These are phyloP conservation scores for Cucumis cinereus DNA, from an alignment of 306 rosid species.

Conservation along the genomic window DNA sequence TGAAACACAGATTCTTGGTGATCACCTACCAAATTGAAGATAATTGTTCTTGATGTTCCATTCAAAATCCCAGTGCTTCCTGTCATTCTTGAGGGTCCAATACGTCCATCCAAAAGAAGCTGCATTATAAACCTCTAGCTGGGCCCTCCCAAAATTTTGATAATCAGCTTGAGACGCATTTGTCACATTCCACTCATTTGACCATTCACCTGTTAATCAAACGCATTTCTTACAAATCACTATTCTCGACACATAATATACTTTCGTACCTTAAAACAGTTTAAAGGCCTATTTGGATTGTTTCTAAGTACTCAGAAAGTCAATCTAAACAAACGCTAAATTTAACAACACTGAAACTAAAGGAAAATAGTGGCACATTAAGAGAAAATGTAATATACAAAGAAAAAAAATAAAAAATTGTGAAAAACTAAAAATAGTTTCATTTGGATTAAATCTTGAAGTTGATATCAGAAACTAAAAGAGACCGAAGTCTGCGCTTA, in stretches of 20 bases:
- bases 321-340: not conserved
- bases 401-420: not conserved
- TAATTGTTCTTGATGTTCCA: slow-evolving; percentile 64
- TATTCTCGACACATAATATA: not conserved
- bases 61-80: slow-evolving; percentile 78
- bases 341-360: not conserved
- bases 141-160: slow-evolving; percentile 61
- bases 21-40: slow-evolving; percentile 50
- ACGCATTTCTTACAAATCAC: not conserved
- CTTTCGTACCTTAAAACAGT: not conserved
- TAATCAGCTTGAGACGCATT: slow-evolving; percentile 50
- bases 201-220: slow-evolving; percentile 38
- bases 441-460: not conserved
- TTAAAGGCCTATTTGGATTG: not conserved
- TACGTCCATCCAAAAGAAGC: slow-evolving; percentile 89
- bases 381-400: not conserved
- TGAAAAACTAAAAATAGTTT: not conserved
- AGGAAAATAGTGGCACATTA: not conserved
- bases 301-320: not conserved
- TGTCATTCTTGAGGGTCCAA: slow-evolving; percentile 74
- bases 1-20: slow-evolving; percentile 6
- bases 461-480: not conserved
- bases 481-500: slow-evolving; percentile 7
- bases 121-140: slow-evolving; percentile 54
- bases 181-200: slow-evolving; percentile 40